These are phyloP conservation scores for Fraxinus sp. DNA, from an alignment of 305 asterid genomes.

Conservation along the genomic window DNA sequence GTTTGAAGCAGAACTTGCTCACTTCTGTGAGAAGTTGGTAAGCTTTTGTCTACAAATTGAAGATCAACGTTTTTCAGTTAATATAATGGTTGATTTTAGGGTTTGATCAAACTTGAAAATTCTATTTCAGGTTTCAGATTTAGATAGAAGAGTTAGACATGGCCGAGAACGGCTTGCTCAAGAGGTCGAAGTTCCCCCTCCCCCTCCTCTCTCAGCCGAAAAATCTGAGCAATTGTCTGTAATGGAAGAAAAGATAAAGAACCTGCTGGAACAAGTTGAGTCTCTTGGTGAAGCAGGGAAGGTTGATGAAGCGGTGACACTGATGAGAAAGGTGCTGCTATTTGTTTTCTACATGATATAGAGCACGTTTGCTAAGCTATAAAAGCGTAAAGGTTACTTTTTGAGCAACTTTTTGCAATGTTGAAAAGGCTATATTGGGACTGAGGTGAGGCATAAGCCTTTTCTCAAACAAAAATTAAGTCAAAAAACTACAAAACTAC, in stretches of 20 bases:
- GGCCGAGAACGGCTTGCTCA: conserved; percentile 95
- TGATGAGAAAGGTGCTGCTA: conserved; percentile 79
- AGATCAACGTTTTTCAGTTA: neutral
- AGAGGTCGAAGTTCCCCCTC: conserved; percentile 81
- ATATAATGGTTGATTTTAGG: conserved; percentile 2
- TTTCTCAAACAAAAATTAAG: neutral
- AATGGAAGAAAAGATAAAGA: conserved; percentile 90
- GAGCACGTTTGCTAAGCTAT: neutral
- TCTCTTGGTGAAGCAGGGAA: conserved; percentile 98
- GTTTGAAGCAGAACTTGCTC: conserved; percentile 93
- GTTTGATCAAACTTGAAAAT: conserved; percentile 1
- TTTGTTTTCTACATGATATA: neutral
- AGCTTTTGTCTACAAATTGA: conserved; percentile 28
- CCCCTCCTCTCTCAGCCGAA: conserved; percentile 91
- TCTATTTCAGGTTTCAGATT: conserved; percentile 76
- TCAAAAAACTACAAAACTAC: neutral
- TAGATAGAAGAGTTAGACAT: conserved; percentile 91
- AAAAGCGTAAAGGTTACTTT: neutral
- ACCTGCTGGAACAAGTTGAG: conserved; percentile 94
- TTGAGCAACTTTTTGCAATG: neutral
- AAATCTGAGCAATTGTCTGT: conserved; percentile 84
- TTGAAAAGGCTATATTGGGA: neutral
- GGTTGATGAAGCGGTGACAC: conserved; percentile 98
- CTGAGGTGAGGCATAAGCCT: neutral
- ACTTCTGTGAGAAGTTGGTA: conserved; percentile 89